Evolutionary conservation across 1,284 basidiomycete species (phyloP).

Genomic region (Melampsora americana): DNA sequence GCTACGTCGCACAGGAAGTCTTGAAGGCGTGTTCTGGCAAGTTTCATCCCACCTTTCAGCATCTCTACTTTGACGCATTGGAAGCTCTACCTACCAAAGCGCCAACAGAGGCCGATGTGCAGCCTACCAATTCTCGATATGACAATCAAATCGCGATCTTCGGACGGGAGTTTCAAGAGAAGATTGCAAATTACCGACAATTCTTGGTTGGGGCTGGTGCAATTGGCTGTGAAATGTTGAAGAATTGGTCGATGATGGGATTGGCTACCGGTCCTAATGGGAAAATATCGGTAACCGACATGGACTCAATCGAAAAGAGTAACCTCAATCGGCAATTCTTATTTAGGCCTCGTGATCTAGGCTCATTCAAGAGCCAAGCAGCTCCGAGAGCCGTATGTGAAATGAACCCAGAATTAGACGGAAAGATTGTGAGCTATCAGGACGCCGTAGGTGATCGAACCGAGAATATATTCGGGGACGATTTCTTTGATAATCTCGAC

Average conservation of each 20-base stretch:
- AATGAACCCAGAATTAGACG: slow-evolving; percentile 91
- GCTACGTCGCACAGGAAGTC: slow-evolving; percentile 96
- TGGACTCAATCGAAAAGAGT: slow-evolving; percentile 99
- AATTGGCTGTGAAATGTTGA: slow-evolving; percentile 99
- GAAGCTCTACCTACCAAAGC: slow-evolving; percentile 76
- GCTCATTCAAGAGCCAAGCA: slow-evolving; percentile 96
- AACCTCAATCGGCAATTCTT: slow-evolving; percentile 98
- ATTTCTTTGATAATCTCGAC: slow-evolving; percentile 82
- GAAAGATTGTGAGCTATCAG: slow-evolving; percentile 84
- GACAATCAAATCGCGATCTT: slow-evolving; percentile 96
- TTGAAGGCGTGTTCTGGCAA: slow-evolving; percentile 97
- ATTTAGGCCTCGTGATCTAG: slow-evolving; percentile 93
- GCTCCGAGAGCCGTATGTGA: slow-evolving; percentile 86
- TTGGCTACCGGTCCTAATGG: slow-evolving; percentile 77
- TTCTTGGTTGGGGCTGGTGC: slow-evolving; percentile 98
- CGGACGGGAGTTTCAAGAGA: slow-evolving; percentile 86
- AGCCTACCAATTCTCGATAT: slow-evolving; percentile 74
- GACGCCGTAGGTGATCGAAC: slow-evolving; percentile 90
- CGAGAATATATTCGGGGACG: slow-evolving; percentile 80
- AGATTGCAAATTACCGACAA: slow-evolving; percentile 83
- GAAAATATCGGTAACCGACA: slow-evolving; percentile 87
- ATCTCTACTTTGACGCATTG: slow-evolving; percentile 95
- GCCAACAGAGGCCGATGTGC: slow-evolving; percentile 73
- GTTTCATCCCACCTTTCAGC: slow-evolving; percentile 94
- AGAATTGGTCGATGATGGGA: slow-evolving; percentile 99